phyloP scores from a whole-genome alignment of 129 eudicot genomes.

The Calendula officinalis region DNA sequence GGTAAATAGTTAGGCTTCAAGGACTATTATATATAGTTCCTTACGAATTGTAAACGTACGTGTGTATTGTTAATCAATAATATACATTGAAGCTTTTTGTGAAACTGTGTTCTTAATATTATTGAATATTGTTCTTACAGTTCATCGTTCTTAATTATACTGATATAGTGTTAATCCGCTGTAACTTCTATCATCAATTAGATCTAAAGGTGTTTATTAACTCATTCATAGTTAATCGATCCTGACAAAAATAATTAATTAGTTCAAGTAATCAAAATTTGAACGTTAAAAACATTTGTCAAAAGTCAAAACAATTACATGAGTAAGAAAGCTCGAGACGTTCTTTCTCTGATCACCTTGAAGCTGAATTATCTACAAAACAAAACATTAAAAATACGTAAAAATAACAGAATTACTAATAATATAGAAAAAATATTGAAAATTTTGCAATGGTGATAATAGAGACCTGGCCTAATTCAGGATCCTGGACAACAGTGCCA shows the following conservation, averaged over 20 bases:
- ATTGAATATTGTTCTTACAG: too few species aligned
- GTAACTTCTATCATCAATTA: too few species aligned
- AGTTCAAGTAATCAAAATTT: background rate
- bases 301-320: background rate
- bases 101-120: too few species aligned
- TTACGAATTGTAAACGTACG: too few species aligned
- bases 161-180: too few species aligned
- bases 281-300: background rate
- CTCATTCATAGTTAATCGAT: too few species aligned
- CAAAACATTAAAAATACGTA: background rate
- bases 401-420: background rate
- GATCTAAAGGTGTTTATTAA: too few species aligned
- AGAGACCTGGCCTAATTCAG: slow-evolving; percentile 18
- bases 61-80: too few species aligned
- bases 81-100: too few species aligned
- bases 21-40: too few species aligned
- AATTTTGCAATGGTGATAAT: background rate
- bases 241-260: background rate
- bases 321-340: slow-evolving; percentile 19
- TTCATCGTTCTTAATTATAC: too few species aligned
- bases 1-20: too few species aligned
- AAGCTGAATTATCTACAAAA: slow-evolving; percentile 9
- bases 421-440: background rate
- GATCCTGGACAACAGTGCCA: slow-evolving; percentile 15
- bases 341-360: slow-evolving; percentile 17